phyloP scores from a whole-genome alignment of 2,329 filamentous ascomycete species.

The Sporothrix brasiliensis region DNA sequence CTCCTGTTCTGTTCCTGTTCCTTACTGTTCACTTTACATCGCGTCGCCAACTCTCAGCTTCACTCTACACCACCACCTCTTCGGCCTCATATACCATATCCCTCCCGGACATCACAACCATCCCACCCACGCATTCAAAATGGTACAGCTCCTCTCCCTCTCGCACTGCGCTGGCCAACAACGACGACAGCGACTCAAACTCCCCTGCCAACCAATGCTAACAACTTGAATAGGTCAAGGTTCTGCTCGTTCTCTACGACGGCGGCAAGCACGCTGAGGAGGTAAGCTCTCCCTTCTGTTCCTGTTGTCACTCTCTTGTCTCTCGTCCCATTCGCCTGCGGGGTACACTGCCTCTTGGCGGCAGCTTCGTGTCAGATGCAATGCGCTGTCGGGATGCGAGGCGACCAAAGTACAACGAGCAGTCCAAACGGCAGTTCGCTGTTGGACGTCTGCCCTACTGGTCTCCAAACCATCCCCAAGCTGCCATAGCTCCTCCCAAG shows the following conservation, averaged over 20 bases:
- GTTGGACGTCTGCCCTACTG: background rate
- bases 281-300: slow-evolving; percentile 53
- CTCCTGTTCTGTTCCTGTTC: slow-evolving; percentile 1
- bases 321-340: background rate
- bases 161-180: slow-evolving; percentile 19
- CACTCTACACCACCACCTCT: slow-evolving; percentile 7
- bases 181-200: slow-evolving; percentile 28
- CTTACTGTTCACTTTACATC: background rate
- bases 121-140: slow-evolving; percentile 29
- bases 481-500: slow-evolving; percentile 2
- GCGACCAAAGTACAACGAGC: background rate
- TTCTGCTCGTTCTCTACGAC: slow-evolving; percentile 92
- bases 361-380: background rate
- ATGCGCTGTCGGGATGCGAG: slow-evolving; percentile 4
- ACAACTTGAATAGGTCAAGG: slow-evolving; percentile 77
- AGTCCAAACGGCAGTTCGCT: slow-evolving; percentile 11
- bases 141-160: slow-evolving; percentile 27
- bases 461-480: background rate
- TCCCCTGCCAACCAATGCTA: slow-evolving; percentile 48
- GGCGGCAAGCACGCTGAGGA: slow-evolving; percentile 85
- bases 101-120: background rate
- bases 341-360: slow-evolving; percentile 1
- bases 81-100: background rate
- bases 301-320: background rate
- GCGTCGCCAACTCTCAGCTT: slow-evolving; percentile 19